Base-by-base conservation (phyloP, 2,329 filamentous ascomycete species). In the Ilyonectria sp. region DNA sequence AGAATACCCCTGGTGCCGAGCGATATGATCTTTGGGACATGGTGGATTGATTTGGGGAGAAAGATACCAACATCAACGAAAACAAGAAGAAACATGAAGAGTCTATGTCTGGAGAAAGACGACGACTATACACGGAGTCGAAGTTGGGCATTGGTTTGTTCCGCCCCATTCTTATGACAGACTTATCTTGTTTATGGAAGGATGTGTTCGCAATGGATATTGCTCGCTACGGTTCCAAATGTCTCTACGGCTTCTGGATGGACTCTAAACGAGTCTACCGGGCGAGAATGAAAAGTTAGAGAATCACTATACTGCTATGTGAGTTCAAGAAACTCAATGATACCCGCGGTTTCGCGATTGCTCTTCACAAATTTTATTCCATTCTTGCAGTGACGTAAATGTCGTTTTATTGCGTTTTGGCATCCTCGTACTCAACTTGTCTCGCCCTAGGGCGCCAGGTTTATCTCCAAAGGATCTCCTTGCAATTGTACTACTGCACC, bases 1-100 rank as follows among this genome's bases (percentile, higher is more conserved):
- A 74, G 74, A 78, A 81, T 81, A 81, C 78, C 79, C 78, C 72
- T 74, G 68, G 72, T 74, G 67, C 69, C 57, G 67, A 71, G 61
- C 60, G 63, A 73, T 68, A 72, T 63, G 70, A 76, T 69, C 64
- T 69, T 69, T 74, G 70, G 70, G 67, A 69, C 63, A 70, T 65
- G 70, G 65, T 68, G 68, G 67, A 71, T 67, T 72, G 62, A 65
- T 74, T 70, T 70, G 68, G 69, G 62, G 70, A 75, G 72, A 69
- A 74, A 71, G 74, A 75, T 76, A 74, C 74, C 74, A 73, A 65
- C 65, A 61, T 70, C 60, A 54, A 71, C 57, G 65, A 70, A 73
- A 74, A 73, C 65, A 59, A 63, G 49, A 69, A 70, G 65, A 66
- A 67, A 65, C 57, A 73, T 68, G 68, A 66, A 70, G 64, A 65